Conservation (phyloP, 2,329 filamentous ascomycete species). For the Fusarium sp. region DNA sequence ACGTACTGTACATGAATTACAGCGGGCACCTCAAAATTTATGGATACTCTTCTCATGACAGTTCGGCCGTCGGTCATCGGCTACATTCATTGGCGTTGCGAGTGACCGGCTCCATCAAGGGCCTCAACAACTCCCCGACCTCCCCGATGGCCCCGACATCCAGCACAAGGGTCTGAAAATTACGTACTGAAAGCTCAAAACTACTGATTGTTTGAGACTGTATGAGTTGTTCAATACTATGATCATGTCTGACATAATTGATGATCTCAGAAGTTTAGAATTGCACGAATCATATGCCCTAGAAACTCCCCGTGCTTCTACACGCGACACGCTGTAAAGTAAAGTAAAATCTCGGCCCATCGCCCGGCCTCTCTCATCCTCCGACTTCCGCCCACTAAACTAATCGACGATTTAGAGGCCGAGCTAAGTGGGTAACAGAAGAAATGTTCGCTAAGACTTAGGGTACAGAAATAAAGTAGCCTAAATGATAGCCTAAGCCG, state of each 20-base stretch:
- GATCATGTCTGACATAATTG: neutral
- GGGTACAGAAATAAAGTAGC: no score
- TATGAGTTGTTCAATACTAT: neutral
- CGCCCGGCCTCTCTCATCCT: conserved; percentile 18
- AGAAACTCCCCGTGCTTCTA: conserved; percentile 16
- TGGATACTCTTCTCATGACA: neutral
- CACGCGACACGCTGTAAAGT: neutral
- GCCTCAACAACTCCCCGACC: conserved; percentile 38
- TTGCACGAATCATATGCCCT: neutral
- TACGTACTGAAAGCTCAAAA: conserved; percentile 13
- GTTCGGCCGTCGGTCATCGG: conserved; percentile 36
- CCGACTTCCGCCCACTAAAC: conserved; percentile 35
- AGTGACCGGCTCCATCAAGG: conserved; percentile 15
- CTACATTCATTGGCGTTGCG: conserved; percentile 34
- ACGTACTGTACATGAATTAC: conserved; percentile 3
- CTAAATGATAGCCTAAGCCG: no score
- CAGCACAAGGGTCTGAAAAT: conserved; percentile 17
- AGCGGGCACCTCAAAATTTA: neutral
- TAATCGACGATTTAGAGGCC: conserved; percentile 1
- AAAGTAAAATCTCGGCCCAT: conserved; percentile 15
- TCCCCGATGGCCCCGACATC: conserved; percentile 39
- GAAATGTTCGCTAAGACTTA: no score
- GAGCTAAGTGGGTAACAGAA: conserved; percentile 7
- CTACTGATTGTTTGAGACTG: neutral
- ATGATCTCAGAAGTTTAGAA: neutral